These are phyloP conservation scores for Wickerhamiella azyma DNA, from an alignment of 805 yeast species.

Conservation along the genomic window DNA sequence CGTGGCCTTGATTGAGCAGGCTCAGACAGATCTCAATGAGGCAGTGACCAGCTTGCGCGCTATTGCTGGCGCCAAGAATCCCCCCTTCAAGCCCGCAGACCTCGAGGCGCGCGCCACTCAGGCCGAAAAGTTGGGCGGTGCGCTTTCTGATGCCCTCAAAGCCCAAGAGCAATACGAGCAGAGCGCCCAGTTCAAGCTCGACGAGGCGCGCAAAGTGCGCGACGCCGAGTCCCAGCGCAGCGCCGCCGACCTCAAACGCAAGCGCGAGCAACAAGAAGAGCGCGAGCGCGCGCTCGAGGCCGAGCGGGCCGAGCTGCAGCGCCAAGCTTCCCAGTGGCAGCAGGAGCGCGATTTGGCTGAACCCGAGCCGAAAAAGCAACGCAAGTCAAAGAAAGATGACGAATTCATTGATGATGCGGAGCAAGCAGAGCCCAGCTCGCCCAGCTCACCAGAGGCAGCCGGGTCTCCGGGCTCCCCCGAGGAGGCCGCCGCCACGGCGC, in stretches of 20 bases:
- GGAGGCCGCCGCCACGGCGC: constrained; percentile 10
- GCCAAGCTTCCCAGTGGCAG: constrained; percentile 28
- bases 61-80: constrained; percentile 43
- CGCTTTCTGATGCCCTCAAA: constrained; percentile 52
- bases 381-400: constrained; percentile 14
- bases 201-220: constrained; percentile 54
- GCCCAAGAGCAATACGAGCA: constrained; percentile 60
- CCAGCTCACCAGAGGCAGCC: constrained; percentile 20
- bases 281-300: constrained; percentile 23
- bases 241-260: constrained; percentile 27
- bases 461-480: not conserved
- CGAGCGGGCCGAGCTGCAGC: constrained; percentile 22
- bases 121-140: constrained; percentile 42
- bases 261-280: constrained; percentile 19
- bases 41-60: constrained; percentile 49
- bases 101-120: constrained; percentile 74
- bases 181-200: constrained; percentile 45
- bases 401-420: constrained; percentile 29
- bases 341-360: constrained; percentile 23
- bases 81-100: constrained; percentile 71
- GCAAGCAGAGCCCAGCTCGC: too few species aligned
- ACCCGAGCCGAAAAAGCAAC: constrained; percentile 13
- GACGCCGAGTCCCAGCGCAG: constrained; percentile 39
- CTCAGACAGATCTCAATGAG: constrained; percentile 41
- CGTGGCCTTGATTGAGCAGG: constrained; percentile 43